phyloP scores from a whole-genome alignment of 129 eudicot genomes.

The Saposhnikovia divaricata region DNA sequence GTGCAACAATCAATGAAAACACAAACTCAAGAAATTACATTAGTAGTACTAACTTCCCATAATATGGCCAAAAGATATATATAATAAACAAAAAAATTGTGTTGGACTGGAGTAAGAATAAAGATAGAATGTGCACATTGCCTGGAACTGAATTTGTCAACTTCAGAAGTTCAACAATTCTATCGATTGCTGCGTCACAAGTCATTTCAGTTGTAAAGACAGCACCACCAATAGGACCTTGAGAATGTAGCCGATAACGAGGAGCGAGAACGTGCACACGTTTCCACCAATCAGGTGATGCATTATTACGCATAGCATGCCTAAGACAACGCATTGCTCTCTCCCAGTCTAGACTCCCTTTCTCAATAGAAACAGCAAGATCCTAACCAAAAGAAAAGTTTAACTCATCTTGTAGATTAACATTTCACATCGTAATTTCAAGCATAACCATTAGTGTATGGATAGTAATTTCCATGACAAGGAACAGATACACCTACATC shows the following conservation, averaged over 20 bases:
- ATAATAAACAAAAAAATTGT: neutral
- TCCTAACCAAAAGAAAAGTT: conserved; percentile 37
- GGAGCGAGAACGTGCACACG: conserved; percentile 89
- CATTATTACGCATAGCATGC: conserved; percentile 90
- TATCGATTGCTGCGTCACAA: conserved; percentile 78
- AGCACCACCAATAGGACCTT: conserved; percentile 75
- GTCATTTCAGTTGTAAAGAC: conserved; percentile 94
- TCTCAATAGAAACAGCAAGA: conserved; percentile 72
- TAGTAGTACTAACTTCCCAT: neutral
- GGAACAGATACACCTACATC: neutral
- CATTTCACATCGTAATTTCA: neutral
- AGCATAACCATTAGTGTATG: neutral
- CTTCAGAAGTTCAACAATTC: conserved; percentile 82
- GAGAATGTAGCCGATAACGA: conserved; percentile 54
- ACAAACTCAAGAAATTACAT: neutral
- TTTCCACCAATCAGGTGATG: conserved; percentile 97
- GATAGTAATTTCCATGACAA: neutral
- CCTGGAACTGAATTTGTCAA: conserved; percentile 92
- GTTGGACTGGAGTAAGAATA: neutral
- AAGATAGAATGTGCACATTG: conserved; percentile 16
- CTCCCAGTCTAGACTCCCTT: conserved; percentile 92
- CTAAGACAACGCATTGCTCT: conserved; percentile 83
- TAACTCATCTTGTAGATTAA: neutral
- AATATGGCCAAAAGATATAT: neutral
- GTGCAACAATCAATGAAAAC: neutral